These are phyloP conservation scores for Ceriops decandra DNA, from an alignment of 345 rosid species.

Conservation along the genomic window DNA sequence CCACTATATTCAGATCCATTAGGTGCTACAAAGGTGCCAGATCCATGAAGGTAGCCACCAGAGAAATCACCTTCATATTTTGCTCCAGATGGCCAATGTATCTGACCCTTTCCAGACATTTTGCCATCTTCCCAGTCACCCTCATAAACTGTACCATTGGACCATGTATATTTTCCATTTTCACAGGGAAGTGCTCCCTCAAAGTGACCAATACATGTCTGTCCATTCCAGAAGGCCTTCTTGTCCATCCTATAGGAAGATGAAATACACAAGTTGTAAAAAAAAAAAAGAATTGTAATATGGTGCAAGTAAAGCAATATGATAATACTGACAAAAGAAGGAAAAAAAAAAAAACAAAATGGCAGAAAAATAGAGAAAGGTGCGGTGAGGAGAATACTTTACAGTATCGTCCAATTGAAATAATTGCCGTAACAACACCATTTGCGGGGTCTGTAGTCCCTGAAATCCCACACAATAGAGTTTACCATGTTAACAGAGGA, in stretches of 20 bases:
- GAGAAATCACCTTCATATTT: conserved; percentile 82
- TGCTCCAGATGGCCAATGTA: conserved; percentile 69
- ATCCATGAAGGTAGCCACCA: conserved; percentile 84
- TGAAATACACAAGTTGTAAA: neutral
- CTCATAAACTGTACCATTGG: conserved; percentile 60
- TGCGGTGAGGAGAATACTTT: conserved; percentile 18
- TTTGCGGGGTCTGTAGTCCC: neutral
- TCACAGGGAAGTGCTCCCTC: conserved; percentile 67
- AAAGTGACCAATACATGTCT: conserved; percentile 56
- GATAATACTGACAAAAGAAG: neutral
- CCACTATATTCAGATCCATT: conserved; percentile 67
- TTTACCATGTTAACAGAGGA: neutral
- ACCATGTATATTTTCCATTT: conserved; percentile 75
- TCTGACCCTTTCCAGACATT: conserved; percentile 75
- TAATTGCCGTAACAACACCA: conserved; percentile 21
- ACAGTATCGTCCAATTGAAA: conserved; percentile 20
- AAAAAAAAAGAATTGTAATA: neutral
- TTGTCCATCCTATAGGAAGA: conserved; percentile 38
- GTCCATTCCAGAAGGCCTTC: conserved; percentile 59
- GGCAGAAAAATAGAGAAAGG: neutral
- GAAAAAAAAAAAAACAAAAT: neutral
- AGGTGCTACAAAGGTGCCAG: conserved; percentile 53
- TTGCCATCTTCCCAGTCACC: conserved; percentile 89
- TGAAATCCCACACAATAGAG: neutral
- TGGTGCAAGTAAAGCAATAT: neutral